Percentiles rank a stretch among this genome's conserved stretches.
phyloP scores from a whole-genome alignment of 83 land plant genomes.

The Picea abies region DNA sequence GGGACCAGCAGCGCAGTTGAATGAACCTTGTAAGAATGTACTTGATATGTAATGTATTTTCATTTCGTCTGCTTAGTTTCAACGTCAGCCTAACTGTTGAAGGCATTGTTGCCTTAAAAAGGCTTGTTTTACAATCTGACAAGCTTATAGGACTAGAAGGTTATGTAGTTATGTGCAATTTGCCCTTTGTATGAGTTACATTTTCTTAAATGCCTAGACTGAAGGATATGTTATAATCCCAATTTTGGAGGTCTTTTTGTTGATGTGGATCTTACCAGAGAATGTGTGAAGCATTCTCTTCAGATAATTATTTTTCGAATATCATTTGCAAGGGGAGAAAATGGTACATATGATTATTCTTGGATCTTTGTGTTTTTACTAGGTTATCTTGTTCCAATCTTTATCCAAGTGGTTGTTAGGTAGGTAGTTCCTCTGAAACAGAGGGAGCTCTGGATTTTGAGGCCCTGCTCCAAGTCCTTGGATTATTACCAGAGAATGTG shows the following conservation, averaged over 20 bases:
- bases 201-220: background rate
- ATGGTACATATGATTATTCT: too few relatives aligned
- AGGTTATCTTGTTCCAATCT: too few relatives aligned
- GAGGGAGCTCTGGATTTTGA: too few relatives aligned
- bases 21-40: constrained; percentile 6
- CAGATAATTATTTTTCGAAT: too few relatives aligned
- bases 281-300: too few relatives aligned
- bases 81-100: background rate
- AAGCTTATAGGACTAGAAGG: background rate
- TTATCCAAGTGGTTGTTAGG: too few relatives aligned
- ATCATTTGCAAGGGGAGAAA: too few relatives aligned
- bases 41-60: constrained; percentile 2
- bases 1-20: background rate
- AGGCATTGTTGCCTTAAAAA: constrained; percentile 6
- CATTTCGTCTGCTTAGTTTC: background rate
- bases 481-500: too few relatives aligned
- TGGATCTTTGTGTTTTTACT: too few relatives aligned
- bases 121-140: background rate
- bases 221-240: background rate
- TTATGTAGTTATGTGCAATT: background rate
- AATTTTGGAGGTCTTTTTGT: background rate
- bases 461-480: too few relatives aligned
- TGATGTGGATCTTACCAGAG: background rate
- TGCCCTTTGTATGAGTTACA: background rate
- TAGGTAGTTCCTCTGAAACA: too few relatives aligned